Percentiles rank a stretch among this genome's conserved stretches.
phyloP scores from a whole-genome alignment of 202 grass and related monocot genomes.

The Musa balbisiana region DNA sequence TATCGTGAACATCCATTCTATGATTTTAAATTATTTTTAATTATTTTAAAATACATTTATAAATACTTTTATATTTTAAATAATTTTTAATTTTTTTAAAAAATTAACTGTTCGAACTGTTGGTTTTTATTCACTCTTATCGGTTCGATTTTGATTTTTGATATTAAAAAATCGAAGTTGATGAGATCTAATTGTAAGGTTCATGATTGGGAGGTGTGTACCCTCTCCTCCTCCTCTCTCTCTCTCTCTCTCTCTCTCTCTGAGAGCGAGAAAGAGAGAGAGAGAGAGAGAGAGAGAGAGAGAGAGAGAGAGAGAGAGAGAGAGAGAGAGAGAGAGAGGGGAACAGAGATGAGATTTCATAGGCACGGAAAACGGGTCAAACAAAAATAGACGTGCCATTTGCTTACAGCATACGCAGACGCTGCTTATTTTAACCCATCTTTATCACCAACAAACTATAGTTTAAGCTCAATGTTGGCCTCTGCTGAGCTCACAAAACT shows the following conservation, averaged over 20 bases:
- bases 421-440: not conserved
- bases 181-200: not conserved
- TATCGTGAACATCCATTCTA: too few species aligned
- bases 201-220: not conserved
- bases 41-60: too few species aligned
- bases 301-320: conserved; percentile 21
- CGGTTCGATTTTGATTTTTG: too few species aligned
- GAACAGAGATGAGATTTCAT: conserved; percentile 23
- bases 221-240: not conserved
- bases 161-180: too few species aligned
- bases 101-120: too few species aligned
- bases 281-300: too few species aligned
- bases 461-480: not conserved
- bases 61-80: too few species aligned
- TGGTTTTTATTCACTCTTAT: too few species aligned
- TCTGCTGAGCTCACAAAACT: not conserved
- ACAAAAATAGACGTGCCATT: conserved; percentile 49
- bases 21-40: too few species aligned
- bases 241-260: not conserved
- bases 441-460: not conserved
- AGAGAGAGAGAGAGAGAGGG: conserved; percentile 6
- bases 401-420: conserved; percentile 47
- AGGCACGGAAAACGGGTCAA: conserved; percentile 69
- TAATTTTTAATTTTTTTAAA: too few species aligned
- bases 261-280: too few species aligned